Base-by-base conservation (phyloP, 2,329 filamentous ascomycete species). In the Aspergillus hortae region DNA sequence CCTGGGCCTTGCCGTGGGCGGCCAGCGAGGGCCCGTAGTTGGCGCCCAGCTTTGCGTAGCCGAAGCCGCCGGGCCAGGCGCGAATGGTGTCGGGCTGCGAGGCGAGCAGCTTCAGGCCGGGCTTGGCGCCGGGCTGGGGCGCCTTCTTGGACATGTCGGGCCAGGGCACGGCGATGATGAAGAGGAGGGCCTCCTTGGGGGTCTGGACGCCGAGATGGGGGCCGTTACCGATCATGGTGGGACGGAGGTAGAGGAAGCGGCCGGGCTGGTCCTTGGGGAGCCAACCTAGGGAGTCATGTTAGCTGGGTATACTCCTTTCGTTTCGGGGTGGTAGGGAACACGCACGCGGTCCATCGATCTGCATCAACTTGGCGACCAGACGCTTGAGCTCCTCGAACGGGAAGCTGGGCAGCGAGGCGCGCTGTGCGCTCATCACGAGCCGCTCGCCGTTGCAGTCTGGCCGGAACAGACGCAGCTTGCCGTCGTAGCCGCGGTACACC, bases 51-150 rank as follows among this genome's bases (percentile, higher is more conserved):
- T 96, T 96, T 55, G 91, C 90, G 67, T 88, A 92, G 1, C 92
- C 92, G 69, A 95, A 95, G 9, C 92, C 92, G 55, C 92, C 92
- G 17, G 90, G 90, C 92, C 92, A 96, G 11, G 92, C 91, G 59
- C 92, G 87, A 52, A 95, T 85, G 77, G 87, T 89, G 70, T 95
- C 89, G 59, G 92, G 85, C 50, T 84, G 82, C 43, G 83, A 89
- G 0, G 91, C 92, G 66, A 92, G 82, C 43, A 95, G 82, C 62
- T 82, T 86, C 78, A 95, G 53, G 3, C 65, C 66, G 40, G 58
- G 57, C 25, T 57, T 52, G 6, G 56, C 51, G 42, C 55, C 56
- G 19, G 58, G 55, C 11, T 57, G 57, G 19, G 59, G 56, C 49
- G 58, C 59, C 51, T 66, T 65, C 49, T 66, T 64, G 30, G 63